Conservation (phyloP, 192 early-diverging fungal species). For the Entrophospora sp. region DNA sequence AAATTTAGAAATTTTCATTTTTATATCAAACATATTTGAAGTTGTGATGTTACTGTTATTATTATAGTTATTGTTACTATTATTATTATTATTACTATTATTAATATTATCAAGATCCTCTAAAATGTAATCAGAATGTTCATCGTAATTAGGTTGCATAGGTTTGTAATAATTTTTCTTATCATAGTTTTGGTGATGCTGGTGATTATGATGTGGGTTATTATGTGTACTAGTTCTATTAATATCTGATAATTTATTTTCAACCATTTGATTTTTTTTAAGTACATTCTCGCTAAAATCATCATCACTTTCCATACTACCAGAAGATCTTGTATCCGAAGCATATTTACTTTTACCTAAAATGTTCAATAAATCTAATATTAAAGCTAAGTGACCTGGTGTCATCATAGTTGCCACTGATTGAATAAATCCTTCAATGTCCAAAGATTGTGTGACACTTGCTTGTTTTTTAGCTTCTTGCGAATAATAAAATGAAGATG, state of each 20-base stretch:
- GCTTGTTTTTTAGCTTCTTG: conserved; percentile 5
- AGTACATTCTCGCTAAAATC: no score
- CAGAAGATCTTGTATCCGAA: neutral
- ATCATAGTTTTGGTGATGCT: no score
- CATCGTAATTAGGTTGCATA: no score
- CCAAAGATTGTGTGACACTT: neutral
- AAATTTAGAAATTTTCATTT: conserved; percentile 26
- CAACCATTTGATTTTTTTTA: no score
- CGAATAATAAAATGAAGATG: neutral
- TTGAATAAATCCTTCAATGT: neutral
- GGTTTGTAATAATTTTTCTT: no score
- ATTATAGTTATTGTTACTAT: no score
- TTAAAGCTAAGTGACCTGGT: conserved; percentile 36
- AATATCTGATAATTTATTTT: no score
- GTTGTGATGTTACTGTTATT: neutral
- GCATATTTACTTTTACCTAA: neutral
- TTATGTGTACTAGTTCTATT: no score
- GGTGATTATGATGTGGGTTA: no score
- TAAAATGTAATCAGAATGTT: no score
- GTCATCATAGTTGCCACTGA: neutral
- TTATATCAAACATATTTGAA: conserved; percentile 24
- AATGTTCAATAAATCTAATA: conserved; percentile 27
- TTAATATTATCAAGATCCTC: no score
- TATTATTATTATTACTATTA: no score
- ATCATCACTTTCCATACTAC: neutral